Percentiles rank a stretch among this genome's conserved stretches.
phyloP scores from a whole-genome alignment of 176 grass and related monocot species.

The Thinopyrum elongatum region DNA sequence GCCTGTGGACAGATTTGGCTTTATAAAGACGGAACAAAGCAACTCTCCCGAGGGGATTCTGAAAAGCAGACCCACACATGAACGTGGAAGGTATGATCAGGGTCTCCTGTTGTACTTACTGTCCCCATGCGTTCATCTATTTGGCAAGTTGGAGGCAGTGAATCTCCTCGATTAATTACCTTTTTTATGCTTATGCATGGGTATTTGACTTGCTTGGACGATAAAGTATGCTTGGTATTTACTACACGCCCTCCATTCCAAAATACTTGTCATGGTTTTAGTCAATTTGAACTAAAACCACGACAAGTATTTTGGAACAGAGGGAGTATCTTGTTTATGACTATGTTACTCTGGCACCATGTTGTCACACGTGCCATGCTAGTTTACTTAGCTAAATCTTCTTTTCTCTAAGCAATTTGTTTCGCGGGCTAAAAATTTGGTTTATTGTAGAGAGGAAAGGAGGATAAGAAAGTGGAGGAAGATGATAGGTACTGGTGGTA shows the following conservation, averaged over 20 bases:
- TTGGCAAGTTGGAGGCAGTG: neutral
- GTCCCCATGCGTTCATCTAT: neutral
- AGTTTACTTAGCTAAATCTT: neutral
- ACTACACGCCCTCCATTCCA: neutral
- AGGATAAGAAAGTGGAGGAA: slow-evolving; percentile 97
- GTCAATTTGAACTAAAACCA: too few relatives aligned
- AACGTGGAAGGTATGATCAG: slow-evolving; percentile 49
- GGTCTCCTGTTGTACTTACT: neutral
- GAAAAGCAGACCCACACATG: slow-evolving; percentile 25
- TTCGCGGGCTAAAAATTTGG: neutral
- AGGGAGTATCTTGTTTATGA: neutral
- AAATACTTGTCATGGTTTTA: too few relatives aligned
- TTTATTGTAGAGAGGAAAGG: slow-evolving; percentile 60
- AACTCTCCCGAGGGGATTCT: slow-evolving; percentile 45
- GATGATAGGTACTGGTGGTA: slow-evolving; percentile 95
- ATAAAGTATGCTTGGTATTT: neutral
- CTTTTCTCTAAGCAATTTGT: neutral
- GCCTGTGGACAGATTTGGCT: slow-evolving; percentile 66
- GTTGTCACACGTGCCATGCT: neutral
- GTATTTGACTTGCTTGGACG: neutral
- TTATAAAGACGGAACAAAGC: slow-evolving; percentile 46
- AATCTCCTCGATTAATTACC: neutral
- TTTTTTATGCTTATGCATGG: neutral
- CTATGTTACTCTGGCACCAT: neutral
- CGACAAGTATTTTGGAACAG: too few relatives aligned